phyloP scores from a whole-genome alignment of 345 rosid genomes.

The Pelargonium nanum region DNA sequence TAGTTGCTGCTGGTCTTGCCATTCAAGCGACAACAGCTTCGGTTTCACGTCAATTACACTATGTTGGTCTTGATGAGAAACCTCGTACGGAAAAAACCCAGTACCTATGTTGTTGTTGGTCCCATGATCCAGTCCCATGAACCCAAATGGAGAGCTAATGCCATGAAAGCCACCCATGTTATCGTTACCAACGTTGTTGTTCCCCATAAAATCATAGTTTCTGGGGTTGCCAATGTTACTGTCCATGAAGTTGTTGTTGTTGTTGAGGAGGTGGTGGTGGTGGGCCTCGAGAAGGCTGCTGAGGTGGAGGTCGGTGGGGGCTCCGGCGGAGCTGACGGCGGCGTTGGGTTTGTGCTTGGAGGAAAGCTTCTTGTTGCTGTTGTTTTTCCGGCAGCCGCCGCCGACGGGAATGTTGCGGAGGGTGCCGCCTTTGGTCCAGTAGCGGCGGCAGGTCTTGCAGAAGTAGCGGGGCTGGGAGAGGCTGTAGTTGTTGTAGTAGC shows the following conservation, averaged over 20 bases:
- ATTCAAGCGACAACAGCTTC: slow-evolving; percentile 49
- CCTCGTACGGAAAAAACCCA: slow-evolving; percentile 26
- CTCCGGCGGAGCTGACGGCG: slow-evolving; percentile 1
- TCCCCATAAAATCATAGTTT: slow-evolving; percentile 43
- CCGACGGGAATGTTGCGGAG: slow-evolving; percentile 78
- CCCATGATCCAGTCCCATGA: slow-evolving; percentile 1
- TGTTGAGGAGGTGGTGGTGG: not conserved
- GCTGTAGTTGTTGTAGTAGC: slow-evolving; percentile 86
- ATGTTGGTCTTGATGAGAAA: slow-evolving; percentile 24
- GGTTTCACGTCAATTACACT: slow-evolving; percentile 50
- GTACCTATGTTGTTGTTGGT: not conserved
- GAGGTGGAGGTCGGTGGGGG: slow-evolving; percentile 35
- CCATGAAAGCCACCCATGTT: slow-evolving; percentile 15
- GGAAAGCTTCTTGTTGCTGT: slow-evolving; percentile 46
- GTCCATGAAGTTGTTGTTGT: not conserved
- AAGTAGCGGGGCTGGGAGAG: slow-evolving; percentile 88
- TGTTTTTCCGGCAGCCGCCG: slow-evolving; percentile 61
- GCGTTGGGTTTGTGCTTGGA: slow-evolving; percentile 23
- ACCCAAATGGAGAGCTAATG: slow-evolving; percentile 29
- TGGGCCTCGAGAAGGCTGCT: not conserved
- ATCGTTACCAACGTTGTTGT: slow-evolving; percentile 9
- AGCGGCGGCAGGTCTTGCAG: slow-evolving; percentile 82
- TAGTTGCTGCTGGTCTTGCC: slow-evolving; percentile 64
- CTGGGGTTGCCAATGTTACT: slow-evolving; percentile 28
- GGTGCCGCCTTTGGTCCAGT: slow-evolving; percentile 90